Evolutionary conservation across 1,139 yeast genomes (phyloP), one percentile per base, ranked within the genome.

Genomic region (Suhomyces bribrorum): DNA sequence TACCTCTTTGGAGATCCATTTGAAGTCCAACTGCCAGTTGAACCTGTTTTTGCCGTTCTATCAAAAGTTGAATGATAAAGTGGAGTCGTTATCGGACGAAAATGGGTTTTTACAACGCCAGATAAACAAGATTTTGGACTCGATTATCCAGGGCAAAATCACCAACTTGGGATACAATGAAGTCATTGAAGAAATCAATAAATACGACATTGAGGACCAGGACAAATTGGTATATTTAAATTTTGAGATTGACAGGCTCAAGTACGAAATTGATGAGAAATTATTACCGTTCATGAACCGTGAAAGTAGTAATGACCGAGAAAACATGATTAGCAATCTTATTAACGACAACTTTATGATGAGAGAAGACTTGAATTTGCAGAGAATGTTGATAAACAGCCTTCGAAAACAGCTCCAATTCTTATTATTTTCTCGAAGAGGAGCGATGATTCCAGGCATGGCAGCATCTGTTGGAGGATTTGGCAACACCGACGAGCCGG

Each of bases 391-490:
- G 36, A 59, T 77, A 29, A 70, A 67, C 48, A 71, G 77, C 41
- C 51, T 77, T 25, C 54, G 81, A 29, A 78, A 77, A 45, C 82
- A 77, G 46, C 55, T 77, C 22, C 81, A 76, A 43, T 76, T 71
- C 45, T 56, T 76, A 45, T 45, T 75, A 38, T 66, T 75, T 45
- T 64, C 72, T 14, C 62, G 77, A 39, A 57, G 63, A 24, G 43
- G 38, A 5, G 31, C 29, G 5, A 29, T 38, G 22, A 38, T 39
- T 33, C 32, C 27, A 14, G 36, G 42, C 5, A 27, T 31, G 27
- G 18, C 31, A 8, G 29, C 28, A 12, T 12, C 18, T 12, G 37
- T 26, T 7, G 9, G 16, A 13, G 34, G 39, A 5, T 5, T 25
- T 8, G 41, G 41, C 7, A 26, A 34, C n/a, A n/a, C 16, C 9